These are phyloP conservation scores for Populus ilicifolia DNA, from an alignment of 345 rosid species.

Conservation along the genomic window DNA sequence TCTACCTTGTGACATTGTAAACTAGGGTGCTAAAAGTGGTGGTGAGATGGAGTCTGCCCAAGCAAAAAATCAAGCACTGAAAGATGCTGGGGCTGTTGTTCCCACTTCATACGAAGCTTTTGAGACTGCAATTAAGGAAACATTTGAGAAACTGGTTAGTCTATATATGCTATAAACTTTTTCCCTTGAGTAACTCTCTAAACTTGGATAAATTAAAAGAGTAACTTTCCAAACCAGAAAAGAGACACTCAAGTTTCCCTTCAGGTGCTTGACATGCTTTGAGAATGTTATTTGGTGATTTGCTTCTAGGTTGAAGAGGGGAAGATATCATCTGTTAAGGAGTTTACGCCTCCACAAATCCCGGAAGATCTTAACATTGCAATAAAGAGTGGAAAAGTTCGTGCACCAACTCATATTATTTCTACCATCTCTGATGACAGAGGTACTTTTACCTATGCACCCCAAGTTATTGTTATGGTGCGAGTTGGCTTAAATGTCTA, in stretches of 20 bases:
- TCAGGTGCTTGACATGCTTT: background rate
- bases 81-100: constrained; percentile 84
- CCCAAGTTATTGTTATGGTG: background rate
- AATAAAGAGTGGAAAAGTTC: constrained; percentile 92
- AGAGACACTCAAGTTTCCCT: background rate
- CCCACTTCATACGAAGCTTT: constrained; percentile 89
- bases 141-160: constrained; percentile 85
- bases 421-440: constrained; percentile 97
- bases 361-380: constrained; percentile 94
- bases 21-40: constrained; percentile 97
- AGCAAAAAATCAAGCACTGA: constrained; percentile 92
- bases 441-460: constrained; percentile 36
- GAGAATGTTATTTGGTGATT: constrained; percentile 5
- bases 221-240: background rate
- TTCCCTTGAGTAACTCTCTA: background rate
- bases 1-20: constrained; percentile 15
- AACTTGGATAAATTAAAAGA: background rate
- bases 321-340: constrained; percentile 70
- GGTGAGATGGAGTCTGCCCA: constrained; percentile 98
- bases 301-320: constrained; percentile 63
- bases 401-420: constrained; percentile 94
- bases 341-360: constrained; percentile 79
- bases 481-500: background rate
- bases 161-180: constrained; percentile 5
- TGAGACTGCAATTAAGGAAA: constrained; percentile 70